Evolutionary conservation across 352 stramenopile genomes (phyloP).

Genomic region (Phytophthora quininea): DNA sequence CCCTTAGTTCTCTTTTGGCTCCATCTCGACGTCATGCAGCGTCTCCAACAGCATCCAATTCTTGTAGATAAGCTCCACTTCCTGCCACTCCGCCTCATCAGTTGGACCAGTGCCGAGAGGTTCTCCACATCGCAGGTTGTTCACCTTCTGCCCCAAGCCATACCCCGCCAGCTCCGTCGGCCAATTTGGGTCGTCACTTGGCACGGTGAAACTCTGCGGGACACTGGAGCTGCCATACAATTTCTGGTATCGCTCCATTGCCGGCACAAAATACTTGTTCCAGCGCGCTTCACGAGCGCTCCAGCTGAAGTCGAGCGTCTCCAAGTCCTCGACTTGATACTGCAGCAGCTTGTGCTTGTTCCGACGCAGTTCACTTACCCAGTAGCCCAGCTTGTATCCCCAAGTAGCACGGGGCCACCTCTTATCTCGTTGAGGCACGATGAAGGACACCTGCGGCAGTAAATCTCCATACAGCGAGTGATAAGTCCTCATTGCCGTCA

Average conservation of each 20-base stretch:
- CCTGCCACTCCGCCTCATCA: constrained; percentile 28
- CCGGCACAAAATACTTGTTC: constrained; percentile 47
- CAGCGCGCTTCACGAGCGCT: constrained; percentile 37
- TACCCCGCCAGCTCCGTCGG: constrained; percentile 35
- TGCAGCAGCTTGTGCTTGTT: constrained; percentile 25
- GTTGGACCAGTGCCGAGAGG: constrained; percentile 7
- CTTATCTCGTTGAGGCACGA: constrained; percentile 24
- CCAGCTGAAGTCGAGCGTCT: constrained; percentile 41
- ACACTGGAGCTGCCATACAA: constrained; percentile 36
- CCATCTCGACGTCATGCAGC: constrained; percentile 31
- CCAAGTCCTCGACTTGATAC: constrained; percentile 46
- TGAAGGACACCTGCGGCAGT: constrained; percentile 42
- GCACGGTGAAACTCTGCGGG: constrained; percentile 49
- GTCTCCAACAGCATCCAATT: constrained; percentile 53
- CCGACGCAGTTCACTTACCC: constrained; percentile 43
- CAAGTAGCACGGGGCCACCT: constrained; percentile 40
- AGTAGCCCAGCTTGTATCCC: constrained; percentile 53
- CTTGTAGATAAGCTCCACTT: constrained; percentile 50
- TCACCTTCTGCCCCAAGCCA: constrained; percentile 51
- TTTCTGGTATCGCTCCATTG: constrained; percentile 38
- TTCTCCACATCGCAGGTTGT: constrained; percentile 44
- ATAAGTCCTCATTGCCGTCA: constrained; percentile 37
- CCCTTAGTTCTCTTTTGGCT: constrained; percentile 4
- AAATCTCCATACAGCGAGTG: constrained; percentile 32
- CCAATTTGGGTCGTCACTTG: constrained; percentile 32